phyloP scores from a whole-genome alignment of 1,284 basidiomycete species.

The Inonotus hispidus region DNA sequence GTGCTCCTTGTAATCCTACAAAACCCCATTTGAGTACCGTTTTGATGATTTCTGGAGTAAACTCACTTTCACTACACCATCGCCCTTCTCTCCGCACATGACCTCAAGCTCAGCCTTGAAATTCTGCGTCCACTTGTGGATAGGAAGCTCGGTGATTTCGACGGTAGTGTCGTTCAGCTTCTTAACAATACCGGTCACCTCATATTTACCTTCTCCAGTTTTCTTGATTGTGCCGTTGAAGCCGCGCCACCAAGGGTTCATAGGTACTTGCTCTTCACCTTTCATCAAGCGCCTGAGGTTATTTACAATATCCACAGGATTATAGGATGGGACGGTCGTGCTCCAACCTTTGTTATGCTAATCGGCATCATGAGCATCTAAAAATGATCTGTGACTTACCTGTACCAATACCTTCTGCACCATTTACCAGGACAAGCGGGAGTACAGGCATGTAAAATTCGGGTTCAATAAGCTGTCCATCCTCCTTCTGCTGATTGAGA shows the following conservation, averaged over 20 bases:
- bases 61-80: conserved; percentile 58
- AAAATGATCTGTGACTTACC: conserved; percentile 40
- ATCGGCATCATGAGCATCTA: not conserved
- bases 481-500: conserved; percentile 83
- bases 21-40: not conserved
- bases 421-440: conserved; percentile 90
- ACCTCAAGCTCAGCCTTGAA: conserved; percentile 91
- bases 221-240: conserved; percentile 88
- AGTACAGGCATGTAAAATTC: conserved; percentile 92
- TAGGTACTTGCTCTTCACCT: conserved; percentile 78
- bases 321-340: conserved; percentile 90
- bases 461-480: conserved; percentile 87
- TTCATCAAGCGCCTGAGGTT: conserved; percentile 88
- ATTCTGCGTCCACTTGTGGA: conserved; percentile 91
- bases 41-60: conserved; percentile 6
- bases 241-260: conserved; percentile 97
- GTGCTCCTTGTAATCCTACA: conserved; percentile 91
- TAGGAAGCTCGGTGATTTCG: conserved; percentile 94
- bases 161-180: conserved; percentile 86
- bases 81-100: conserved; percentile 71
- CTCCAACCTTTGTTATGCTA: conserved; percentile 73
- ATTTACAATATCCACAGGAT: conserved; percentile 85
- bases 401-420: conserved; percentile 97
- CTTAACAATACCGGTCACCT: conserved; percentile 69
- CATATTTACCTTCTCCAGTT: conserved; percentile 82